Conservation (phyloP, 371 early-diverging fungal species). For the Ordospora pajunii region DNA sequence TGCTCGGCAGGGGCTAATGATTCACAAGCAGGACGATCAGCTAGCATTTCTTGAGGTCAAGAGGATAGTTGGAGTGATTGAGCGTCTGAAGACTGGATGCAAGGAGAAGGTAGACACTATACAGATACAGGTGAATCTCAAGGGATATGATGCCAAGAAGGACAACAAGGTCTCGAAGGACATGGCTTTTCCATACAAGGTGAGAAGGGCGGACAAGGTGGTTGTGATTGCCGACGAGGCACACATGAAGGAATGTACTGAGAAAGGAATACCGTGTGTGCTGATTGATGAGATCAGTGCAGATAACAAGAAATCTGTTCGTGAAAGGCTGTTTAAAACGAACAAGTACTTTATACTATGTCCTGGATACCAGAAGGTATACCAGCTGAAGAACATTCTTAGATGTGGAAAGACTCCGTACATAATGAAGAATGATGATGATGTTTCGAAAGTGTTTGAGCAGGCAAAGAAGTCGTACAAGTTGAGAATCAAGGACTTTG, state of each 20-base stretch:
- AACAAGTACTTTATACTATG: constrained; percentile 92
- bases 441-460: constrained; percentile 76
- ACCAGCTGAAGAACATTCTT: constrained; percentile 84
- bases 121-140: constrained; percentile 90
- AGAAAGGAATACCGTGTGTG: constrained; percentile 76
- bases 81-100: constrained; percentile 33
- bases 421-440: constrained; percentile 81
- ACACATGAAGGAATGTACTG: constrained; percentile 84
- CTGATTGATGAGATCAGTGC: constrained; percentile 87
- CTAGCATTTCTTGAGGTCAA: constrained; percentile 31
- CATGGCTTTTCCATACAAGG: constrained; percentile 78
- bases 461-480: constrained; percentile 91
- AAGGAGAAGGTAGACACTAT: constrained; percentile 68
- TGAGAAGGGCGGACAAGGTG: constrained; percentile 78
- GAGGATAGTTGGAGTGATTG: constrained; percentile 8
- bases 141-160: constrained; percentile 97
- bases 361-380: constrained; percentile 91
- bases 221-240: constrained; percentile 89
- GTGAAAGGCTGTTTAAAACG: constrained; percentile 84
- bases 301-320: constrained; percentile 94
- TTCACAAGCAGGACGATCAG: constrained; percentile 14
- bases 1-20: neutral
- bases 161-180: constrained; percentile 96
- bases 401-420: constrained; percentile 90
- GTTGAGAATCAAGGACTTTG: constrained; percentile 96